Evolutionary conservation across 768 basidiomycete genomes (phyloP).

Genomic region (Russula virescens): DNA sequence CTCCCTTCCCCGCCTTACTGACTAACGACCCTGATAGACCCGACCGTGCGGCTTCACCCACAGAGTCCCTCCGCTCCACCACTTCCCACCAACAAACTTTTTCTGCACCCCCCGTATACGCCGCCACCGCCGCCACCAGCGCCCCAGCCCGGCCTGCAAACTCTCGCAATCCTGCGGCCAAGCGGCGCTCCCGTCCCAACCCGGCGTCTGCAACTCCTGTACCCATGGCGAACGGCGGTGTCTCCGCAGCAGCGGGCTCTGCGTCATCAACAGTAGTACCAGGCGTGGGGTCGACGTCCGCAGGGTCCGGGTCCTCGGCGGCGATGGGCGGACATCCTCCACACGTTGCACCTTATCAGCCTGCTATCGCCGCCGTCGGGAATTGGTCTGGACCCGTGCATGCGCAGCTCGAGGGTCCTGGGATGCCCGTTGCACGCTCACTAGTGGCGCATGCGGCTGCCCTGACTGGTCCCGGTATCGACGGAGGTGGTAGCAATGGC

Average conservation of each 20-base stretch:
- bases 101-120: slow-evolving; percentile 16
- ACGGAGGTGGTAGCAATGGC: slow-evolving; percentile 27
- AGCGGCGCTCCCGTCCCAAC: slow-evolving; percentile 20
- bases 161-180: slow-evolving; percentile 35
- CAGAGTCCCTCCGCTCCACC: slow-evolving; percentile 68
- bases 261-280: slow-evolving; percentile 9
- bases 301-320: slow-evolving; percentile 10
- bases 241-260: slow-evolving; percentile 19
- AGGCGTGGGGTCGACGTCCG: slow-evolving; percentile 20
- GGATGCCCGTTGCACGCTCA: slow-evolving; percentile 62
- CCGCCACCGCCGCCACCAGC: slow-evolving; percentile 25
- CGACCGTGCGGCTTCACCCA: slow-evolving; percentile 63
- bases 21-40: slow-evolving; percentile 35
- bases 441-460: slow-evolving; percentile 32
- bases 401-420: slow-evolving; percentile 66
- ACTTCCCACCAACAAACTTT: slow-evolving; percentile 47
- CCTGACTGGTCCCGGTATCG: slow-evolving; percentile 36
- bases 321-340: slow-evolving; percentile 2
- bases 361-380: slow-evolving; percentile 33
- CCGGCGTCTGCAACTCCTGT: slow-evolving; percentile 15
- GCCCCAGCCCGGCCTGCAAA: slow-evolving; percentile 26
- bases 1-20: neutral
- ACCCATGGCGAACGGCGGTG: slow-evolving; percentile 6
- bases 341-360: neutral
- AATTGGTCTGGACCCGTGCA: slow-evolving; percentile 35